Percentiles rank a stretch among this genome's conserved stretches.
Evolutionary conservation across 129 eudicot genomes (phyloP).

Genomic region (Apium graveolens): DNA sequence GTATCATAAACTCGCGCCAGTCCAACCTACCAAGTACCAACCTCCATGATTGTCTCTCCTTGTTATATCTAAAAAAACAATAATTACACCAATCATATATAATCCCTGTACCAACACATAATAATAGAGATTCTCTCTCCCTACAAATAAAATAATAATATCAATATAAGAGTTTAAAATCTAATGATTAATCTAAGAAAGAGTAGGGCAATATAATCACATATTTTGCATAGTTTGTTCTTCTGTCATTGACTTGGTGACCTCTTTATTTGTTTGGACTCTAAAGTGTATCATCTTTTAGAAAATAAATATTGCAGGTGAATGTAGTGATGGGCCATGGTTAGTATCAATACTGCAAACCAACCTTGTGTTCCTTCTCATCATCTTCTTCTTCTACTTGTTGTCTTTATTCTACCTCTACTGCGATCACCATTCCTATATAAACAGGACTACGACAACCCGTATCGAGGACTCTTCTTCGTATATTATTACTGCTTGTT

Average conservation of each 20-base stretch:
- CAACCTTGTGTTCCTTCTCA: constrained; percentile 33
- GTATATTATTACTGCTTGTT: constrained; percentile 24
- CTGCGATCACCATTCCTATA: constrained; percentile 4
- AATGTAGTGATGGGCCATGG: constrained; percentile 23
- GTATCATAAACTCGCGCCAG: neutral
- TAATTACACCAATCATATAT: neutral
- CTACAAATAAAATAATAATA: no score
- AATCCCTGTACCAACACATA: neutral
- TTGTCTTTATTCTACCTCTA: constrained; percentile 22
- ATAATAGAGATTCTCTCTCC: constrained; percentile 5
- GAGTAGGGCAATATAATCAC: neutral
- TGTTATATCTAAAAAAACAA: neutral
- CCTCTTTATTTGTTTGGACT: neutral
- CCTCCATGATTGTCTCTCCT: constrained; percentile 1
- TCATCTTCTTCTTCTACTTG: constrained; percentile 18
- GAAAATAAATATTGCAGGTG: constrained; percentile 15
- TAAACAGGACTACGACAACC: constrained; percentile 1
- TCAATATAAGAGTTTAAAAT: neutral
- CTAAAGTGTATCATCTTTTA: neutral
- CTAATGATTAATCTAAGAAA: neutral
- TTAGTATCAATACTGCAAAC: constrained; percentile 29
- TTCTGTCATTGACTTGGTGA: constrained; percentile 11
- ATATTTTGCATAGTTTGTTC: neutral
- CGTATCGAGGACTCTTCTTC: constrained; percentile 18
- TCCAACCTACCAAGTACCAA: constrained; percentile 5